Evolutionary conservation across 305 asterid species (phyloP).

Genomic region (Rubia peregrina): DNA sequence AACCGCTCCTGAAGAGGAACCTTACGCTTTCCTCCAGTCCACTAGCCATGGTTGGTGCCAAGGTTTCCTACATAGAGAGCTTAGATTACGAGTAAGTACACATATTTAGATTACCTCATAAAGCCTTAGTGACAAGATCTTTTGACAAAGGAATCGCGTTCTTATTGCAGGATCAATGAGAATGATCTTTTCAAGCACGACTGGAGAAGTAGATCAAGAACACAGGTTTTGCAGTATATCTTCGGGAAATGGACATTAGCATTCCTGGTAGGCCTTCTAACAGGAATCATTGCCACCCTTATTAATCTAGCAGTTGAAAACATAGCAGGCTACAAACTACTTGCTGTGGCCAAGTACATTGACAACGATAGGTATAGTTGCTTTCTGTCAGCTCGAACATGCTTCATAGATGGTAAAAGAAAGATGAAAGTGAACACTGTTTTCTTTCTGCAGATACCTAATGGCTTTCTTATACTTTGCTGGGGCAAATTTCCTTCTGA

Average conservation of each 20-base stretch:
- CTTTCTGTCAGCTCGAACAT: neutral
- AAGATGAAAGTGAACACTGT: slow-evolving; percentile 4
- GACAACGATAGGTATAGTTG: slow-evolving; percentile 49
- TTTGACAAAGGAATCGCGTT: neutral
- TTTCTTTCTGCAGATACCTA: slow-evolving; percentile 50
- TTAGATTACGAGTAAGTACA: slow-evolving; percentile 80
- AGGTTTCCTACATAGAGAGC: slow-evolving; percentile 89
- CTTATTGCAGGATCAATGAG: slow-evolving; percentile 66
- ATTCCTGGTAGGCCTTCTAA: slow-evolving; percentile 72
- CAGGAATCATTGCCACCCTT: slow-evolving; percentile 66
- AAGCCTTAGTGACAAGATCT: neutral
- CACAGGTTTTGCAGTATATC: slow-evolving; percentile 65
- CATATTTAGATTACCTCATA: neutral
- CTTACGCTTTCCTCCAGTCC: slow-evolving; percentile 63
- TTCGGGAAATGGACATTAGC: slow-evolving; percentile 75
- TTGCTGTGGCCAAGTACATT: slow-evolving; percentile 50
- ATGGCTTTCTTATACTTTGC: slow-evolving; percentile 60
- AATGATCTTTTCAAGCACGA: slow-evolving; percentile 96
- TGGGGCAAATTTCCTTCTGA: slow-evolving; percentile 54
- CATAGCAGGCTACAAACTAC: slow-evolving; percentile 76
- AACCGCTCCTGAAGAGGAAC: slow-evolving; percentile 68
- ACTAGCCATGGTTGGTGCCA: slow-evolving; percentile 81
- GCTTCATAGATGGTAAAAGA: neutral
- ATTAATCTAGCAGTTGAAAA: slow-evolving; percentile 81
- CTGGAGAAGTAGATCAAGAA: slow-evolving; percentile 83